Evolutionary conservation across 768 basidiomycete genomes (phyloP), one percentile per base, ranked within the genome.

Genomic region (Collybia nuda): DNA sequence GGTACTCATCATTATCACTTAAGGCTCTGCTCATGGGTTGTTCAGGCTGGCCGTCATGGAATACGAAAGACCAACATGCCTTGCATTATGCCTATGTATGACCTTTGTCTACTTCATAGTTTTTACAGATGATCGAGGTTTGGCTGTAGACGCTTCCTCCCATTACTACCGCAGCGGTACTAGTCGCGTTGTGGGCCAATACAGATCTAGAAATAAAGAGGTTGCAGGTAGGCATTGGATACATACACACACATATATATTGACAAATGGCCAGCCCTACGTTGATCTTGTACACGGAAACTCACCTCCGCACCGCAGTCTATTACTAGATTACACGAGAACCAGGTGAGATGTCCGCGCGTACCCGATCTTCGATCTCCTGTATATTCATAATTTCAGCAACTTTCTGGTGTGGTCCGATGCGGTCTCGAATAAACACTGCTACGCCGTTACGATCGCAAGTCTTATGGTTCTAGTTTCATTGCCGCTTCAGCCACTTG

Each of bases 141-240:
- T 23, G 9, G 4, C 12, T 7, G 15, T 42, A 81, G 81, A 81
- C 78, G 0, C 58, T 81, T 15, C 79, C 80, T 9, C 78, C 81
- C 1, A 78, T 80, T 12, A 67, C 70, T 17, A 66, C 79, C 6
- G 77, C 77, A 6, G 76, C 77, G 44, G 55, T 77, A 14, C 71
- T 81, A 9, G 75, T 75, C 2, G 75, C 74, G 0, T 50, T 79
- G 44, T 82, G 79, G 80, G 64, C 76, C 6, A 80, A 79, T 78
- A 81, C 79, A 3, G 80, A 81, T 54, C 67, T 77, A 19, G 80
- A 80, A 50, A 77, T 84, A 42, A 79, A 80, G 57, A 78, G 75
- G 59, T 72, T 82, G 64, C 81, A 81, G 69, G 78, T 75, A 45
- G 32, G 32, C n/a, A 5, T 32, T 14, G 32, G 12, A 11, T 32